Percentiles rank a stretch among this genome's conserved stretches.
These are phyloP conservation scores for Lentinus polychrous DNA, from an alignment of 1,284 basidiomycete species.

Conservation along the genomic window DNA sequence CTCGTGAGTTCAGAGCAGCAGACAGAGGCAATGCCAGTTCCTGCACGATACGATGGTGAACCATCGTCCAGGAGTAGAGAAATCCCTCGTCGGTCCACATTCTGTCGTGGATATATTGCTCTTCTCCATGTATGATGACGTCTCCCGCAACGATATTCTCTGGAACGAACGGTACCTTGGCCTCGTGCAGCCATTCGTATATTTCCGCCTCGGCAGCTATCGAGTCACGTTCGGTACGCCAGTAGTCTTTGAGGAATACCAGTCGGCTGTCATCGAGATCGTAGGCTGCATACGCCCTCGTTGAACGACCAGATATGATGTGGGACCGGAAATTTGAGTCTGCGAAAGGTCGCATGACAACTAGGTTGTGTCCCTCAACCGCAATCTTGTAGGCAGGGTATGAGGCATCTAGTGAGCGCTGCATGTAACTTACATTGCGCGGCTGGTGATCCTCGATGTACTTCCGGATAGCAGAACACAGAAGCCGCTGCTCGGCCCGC, in stretches of 20 bases:
- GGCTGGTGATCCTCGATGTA: not conserved
- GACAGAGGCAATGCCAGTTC: slow-evolving; percentile 2
- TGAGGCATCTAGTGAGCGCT: not conserved
- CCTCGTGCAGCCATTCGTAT: slow-evolving; percentile 4
- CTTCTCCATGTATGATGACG: slow-evolving; percentile 1
- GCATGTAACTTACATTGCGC: not conserved
- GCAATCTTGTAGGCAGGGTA: slow-evolving; percentile 1
- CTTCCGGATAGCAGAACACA: not conserved
- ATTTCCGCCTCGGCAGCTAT: slow-evolving; percentile 1
- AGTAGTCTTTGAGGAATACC: slow-evolving; percentile 12
- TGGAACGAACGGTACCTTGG: slow-evolving; percentile 7
- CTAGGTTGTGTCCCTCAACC: not conserved
- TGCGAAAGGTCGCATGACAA: slow-evolving; percentile 6
- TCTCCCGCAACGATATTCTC: slow-evolving; percentile 6
- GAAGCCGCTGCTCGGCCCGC: not conserved
- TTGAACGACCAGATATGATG: slow-evolving; percentile 4
- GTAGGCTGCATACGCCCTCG: slow-evolving; percentile 9
- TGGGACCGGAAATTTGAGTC: not conserved
- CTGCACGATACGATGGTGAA: slow-evolving; percentile 7
- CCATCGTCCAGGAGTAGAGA: not conserved
- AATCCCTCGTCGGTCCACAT: not conserved
- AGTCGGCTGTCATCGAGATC: slow-evolving; percentile 3
- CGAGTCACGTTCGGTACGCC: slow-evolving; percentile 3
- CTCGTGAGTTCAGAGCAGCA: not conserved
- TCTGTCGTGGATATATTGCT: not conserved